phyloP scores from a whole-genome alignment of 1,139 yeast genomes.

The Suhomyces kunorum region DNA sequence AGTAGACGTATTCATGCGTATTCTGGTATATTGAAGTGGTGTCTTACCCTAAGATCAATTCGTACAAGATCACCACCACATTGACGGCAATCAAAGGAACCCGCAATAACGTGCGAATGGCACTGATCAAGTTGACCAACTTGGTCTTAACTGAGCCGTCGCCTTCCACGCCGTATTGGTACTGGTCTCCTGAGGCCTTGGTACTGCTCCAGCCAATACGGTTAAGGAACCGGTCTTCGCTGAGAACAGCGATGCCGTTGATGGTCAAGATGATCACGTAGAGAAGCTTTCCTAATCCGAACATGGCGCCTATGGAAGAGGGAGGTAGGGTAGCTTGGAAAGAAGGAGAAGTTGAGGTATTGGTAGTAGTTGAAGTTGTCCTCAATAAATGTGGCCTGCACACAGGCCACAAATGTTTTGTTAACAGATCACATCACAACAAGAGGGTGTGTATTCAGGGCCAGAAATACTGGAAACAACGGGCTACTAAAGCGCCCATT shows the following conservation, averaged over 20 bases:
- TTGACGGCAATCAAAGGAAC: slow-evolving; percentile 74
- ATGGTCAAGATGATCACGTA: slow-evolving; percentile 67
- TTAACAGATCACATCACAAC: too few relatives aligned
- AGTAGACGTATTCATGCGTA: too few relatives aligned
- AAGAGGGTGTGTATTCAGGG: too few relatives aligned
- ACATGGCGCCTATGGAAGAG: slow-evolving; percentile 36
- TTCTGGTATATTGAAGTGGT: too few relatives aligned
- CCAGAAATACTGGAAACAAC: too few relatives aligned
- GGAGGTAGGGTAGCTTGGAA: background rate
- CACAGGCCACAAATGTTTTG: too few relatives aligned
- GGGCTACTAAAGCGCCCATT: too few relatives aligned
- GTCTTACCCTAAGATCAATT: slow-evolving; percentile 66
- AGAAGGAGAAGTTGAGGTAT: background rate
- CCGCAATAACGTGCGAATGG: slow-evolving; percentile 73
- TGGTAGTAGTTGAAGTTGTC: too few relatives aligned
- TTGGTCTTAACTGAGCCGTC: slow-evolving; percentile 57
- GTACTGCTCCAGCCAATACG: slow-evolving; percentile 54
- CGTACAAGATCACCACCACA: slow-evolving; percentile 67
- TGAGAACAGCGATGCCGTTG: slow-evolving; percentile 76
- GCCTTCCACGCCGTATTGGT: slow-evolving; percentile 26
- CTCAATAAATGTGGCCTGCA: too few relatives aligned
- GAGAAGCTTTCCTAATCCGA: slow-evolving; percentile 70
- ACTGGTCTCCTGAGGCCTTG: slow-evolving; percentile 25
- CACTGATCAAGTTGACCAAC: slow-evolving; percentile 64
- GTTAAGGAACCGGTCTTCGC: slow-evolving; percentile 79